Evolutionary conservation across 805 yeast species (phyloP).

Genomic region (Wickerhamiella cacticola): DNA sequence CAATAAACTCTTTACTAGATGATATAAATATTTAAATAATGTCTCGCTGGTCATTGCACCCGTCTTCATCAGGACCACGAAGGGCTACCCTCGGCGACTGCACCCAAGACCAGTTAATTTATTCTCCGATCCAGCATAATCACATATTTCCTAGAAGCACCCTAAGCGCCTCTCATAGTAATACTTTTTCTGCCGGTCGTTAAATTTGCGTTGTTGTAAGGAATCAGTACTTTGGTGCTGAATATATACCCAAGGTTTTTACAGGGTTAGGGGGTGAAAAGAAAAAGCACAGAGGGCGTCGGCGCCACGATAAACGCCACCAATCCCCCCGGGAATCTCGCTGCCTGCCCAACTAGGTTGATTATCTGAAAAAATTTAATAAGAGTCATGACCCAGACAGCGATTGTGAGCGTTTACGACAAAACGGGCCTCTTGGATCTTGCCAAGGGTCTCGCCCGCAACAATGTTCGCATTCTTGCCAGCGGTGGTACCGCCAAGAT

Average conservation of each 20-base stretch:
- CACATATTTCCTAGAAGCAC: constrained; percentile 30
- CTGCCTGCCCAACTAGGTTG: neutral
- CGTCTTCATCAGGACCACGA: constrained; percentile 51
- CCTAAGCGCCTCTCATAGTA: constrained; percentile 31
- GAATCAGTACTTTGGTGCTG: constrained; percentile 8
- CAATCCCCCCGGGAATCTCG: neutral
- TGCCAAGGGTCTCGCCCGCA: constrained; percentile 85
- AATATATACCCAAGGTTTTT: neutral
- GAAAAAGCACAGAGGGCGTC: no score
- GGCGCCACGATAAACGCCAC: no score
- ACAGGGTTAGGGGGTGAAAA: constrained; percentile 10
- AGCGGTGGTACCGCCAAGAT: constrained; percentile 95
- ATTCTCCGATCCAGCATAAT: constrained; percentile 40
- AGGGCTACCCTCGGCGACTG: constrained; percentile 52
- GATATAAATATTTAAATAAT: constrained; percentile 15
- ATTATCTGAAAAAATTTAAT: constrained; percentile 1
- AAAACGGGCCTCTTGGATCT: constrained; percentile 92
- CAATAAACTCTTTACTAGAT: neutral
- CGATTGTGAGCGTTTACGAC: constrained; percentile 92
- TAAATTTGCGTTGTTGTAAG: constrained; percentile 28
- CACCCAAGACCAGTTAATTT: constrained; percentile 49
- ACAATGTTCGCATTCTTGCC: constrained; percentile 84
- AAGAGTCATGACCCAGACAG: constrained; percentile 41
- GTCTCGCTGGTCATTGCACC: constrained; percentile 50
- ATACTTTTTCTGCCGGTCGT: constrained; percentile 28